A percentile compares a stretch with the other conserved stretches of the same genome.
These are phyloP conservation scores for Wickerhamiella shivajii DNA, from an alignment of 805 yeast species.

Conservation along the genomic window DNA sequence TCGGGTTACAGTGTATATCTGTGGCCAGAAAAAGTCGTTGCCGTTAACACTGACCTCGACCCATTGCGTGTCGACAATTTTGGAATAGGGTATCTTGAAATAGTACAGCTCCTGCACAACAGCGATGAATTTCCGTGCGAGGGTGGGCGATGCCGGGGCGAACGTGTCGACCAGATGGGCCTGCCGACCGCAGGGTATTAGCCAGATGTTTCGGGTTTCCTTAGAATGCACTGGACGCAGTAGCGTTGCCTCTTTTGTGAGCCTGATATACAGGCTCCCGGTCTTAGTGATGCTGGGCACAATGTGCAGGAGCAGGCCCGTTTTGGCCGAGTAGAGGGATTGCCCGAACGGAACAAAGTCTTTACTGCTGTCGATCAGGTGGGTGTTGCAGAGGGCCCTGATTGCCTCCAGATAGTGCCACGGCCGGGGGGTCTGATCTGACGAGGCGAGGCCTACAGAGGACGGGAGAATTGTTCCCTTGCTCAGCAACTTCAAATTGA, in stretches of 20 bases:
- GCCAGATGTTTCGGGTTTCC: constrained; percentile 14
- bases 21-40: constrained; percentile 17
- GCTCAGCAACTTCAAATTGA: constrained; percentile 5
- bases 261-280: constrained; percentile 13
- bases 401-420: constrained; percentile 15
- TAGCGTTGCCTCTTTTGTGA: constrained; percentile 10
- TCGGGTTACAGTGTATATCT: constrained; percentile 11
- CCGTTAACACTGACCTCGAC: constrained; percentile 14
- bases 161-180: constrained; percentile 12
- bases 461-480: constrained; percentile 15
- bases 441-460: constrained; percentile 4
- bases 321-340: constrained; percentile 9
- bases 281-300: constrained; percentile 11
- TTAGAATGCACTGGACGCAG: constrained; percentile 10
- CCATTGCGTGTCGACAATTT: constrained; percentile 15
- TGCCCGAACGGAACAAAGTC: constrained; percentile 3
- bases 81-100: constrained; percentile 5
- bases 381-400: constrained; percentile 11
- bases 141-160: constrained; percentile 12
- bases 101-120: constrained; percentile 8
- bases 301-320: constrained; percentile 14
- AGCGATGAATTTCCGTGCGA: constrained; percentile 13
- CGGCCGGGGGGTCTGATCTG: constrained; percentile 7
- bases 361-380: constrained; percentile 6
- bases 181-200: constrained; percentile 16